Base-by-base conservation (phyloP, 1,284 basidiomycete genomes). In the Moniliophthora roreri region DNA sequence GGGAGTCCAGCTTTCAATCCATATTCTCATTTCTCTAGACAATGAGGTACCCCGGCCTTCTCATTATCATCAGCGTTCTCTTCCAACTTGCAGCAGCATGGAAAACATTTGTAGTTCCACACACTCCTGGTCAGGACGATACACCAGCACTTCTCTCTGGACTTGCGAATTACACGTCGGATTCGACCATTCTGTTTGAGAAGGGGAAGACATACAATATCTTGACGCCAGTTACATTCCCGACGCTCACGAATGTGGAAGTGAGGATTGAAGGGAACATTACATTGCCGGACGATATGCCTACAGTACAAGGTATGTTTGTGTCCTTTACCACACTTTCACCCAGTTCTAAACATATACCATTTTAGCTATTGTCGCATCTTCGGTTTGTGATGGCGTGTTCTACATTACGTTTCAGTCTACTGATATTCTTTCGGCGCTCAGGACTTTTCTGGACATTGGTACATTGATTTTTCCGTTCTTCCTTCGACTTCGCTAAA, bases 121-220 rank as follows among this genome's bases (percentile, higher is more conserved):
- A 84, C 55, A 61, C 62, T 1, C 61, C 66, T 3, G 76, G 76
- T 16, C 62, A 66, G 44, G 81, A 85, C 50, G 84, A 85, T 59
- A 76, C 77, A 0, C 79, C 79, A 18, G 71, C 70, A 0, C 63
- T 85, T 11, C 59, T 68, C 5, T 66, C 75, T 28, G 77, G 74
- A 1, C 63, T 78, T 0, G 69, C 71, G 0, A 75, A 73, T 44
- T 75, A 72, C 58, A 64, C 71, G 5, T 63, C 67, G 0, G 72
- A 85, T 57, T 66, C 79, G 35, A 81, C 78, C 5, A 84, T 84
- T 56, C 53, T 84, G 4, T 85, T 85, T 63, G 52, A 76, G 62
- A 71, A 79, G 52, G 81, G 81, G 41, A 65, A 73, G 21, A 80
- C 74, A 1, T 86, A 85, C 61, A 85, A 85, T 59, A 76, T 84